phyloP scores from a whole-genome alignment of 2,329 filamentous ascomycete species.

The Fusarium brachygibbosum region DNA sequence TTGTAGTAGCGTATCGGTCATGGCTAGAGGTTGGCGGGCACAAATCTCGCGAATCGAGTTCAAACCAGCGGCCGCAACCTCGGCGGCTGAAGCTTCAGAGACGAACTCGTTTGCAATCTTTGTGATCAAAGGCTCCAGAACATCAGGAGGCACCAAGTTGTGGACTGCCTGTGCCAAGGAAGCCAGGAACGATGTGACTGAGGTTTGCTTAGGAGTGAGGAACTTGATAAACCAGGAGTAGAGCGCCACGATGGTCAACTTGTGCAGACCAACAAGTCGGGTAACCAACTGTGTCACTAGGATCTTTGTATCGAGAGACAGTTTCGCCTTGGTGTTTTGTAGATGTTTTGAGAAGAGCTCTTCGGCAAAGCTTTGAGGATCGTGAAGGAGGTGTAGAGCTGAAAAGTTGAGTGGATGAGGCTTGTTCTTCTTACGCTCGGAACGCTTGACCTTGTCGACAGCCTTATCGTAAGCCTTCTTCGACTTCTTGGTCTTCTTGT shows the following conservation, averaged over 20 bases:
- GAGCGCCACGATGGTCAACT: constrained; percentile 87
- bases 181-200: constrained; percentile 92
- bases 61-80: constrained; percentile 91
- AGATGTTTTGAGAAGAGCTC: constrained; percentile 90
- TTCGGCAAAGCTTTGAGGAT: constrained; percentile 95
- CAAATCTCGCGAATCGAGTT: constrained; percentile 97
- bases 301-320: constrained; percentile 89
- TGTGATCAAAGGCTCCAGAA: constrained; percentile 87
- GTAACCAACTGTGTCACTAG: constrained; percentile 93
- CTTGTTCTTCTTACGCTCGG: constrained; percentile 88
- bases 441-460: constrained; percentile 82
- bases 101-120: constrained; percentile 99
- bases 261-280: constrained; percentile 90
- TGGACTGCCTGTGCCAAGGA: constrained; percentile 93
- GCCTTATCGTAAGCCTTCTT: constrained; percentile 84
- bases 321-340: constrained; percentile 85
- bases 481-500: constrained; percentile 96
- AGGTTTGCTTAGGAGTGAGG: constrained; percentile 87
- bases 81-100: constrained; percentile 89
- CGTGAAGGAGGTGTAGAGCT: constrained; percentile 91
- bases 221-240: constrained; percentile 98
- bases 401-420: constrained; percentile 96
- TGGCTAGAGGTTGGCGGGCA: constrained; percentile 91
- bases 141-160: constrained; percentile 91
- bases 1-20: constrained; percentile 95